phyloP scores from a whole-genome alignment of 495 filamentous ascomycete species.

The Penicillium riverlandense region DNA sequence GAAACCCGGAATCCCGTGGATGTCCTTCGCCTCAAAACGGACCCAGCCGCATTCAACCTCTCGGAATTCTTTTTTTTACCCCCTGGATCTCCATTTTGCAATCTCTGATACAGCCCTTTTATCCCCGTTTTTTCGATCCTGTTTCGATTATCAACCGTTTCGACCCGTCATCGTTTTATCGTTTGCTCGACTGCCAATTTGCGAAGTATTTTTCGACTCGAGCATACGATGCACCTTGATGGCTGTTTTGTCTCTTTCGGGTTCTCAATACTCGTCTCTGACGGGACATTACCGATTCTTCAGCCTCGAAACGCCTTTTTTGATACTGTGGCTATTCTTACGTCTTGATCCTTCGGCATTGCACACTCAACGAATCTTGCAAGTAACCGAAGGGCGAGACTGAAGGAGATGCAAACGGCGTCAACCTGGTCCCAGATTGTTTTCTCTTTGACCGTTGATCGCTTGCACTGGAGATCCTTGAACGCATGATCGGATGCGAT shows the following conservation, averaged over 20 bases:
- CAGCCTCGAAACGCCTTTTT: constrained; percentile 23
- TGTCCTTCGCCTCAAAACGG: constrained; percentile 23
- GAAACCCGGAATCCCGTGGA: constrained; percentile 27
- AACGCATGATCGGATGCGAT: constrained; percentile 13
- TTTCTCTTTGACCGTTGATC: constrained; percentile 11
- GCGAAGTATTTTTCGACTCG: constrained; percentile 2
- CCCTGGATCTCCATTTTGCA: constrained; percentile 32
- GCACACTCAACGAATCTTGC: constrained; percentile 2
- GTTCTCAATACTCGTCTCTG: constrained; percentile 8
- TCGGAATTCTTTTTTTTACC: constrained; percentile 31
- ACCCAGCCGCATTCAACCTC: constrained; percentile 29
- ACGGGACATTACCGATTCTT: constrained; percentile 13
- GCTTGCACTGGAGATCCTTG: constrained; percentile 18
- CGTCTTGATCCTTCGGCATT: constrained; percentile 20
- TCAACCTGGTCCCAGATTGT: constrained; percentile 16
- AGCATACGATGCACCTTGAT: constrained; percentile 6
- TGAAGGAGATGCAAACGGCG: constrained; percentile 31
- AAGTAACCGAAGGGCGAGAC: constrained; percentile 18
- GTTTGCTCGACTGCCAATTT: constrained; percentile 7
- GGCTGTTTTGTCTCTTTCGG: constrained; percentile 12
- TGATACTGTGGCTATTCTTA: constrained; percentile 35
- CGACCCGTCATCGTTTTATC: constrained; percentile 21
- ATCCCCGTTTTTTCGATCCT: constrained; percentile 28
- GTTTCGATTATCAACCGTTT: constrained; percentile 29
- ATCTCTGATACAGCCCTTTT: constrained; percentile 29